A percentile compares a stretch with the other conserved stretches of the same genome.
These are phyloP conservation scores for Anthoceros angustus DNA, from an alignment of 225 moss, liverwort and hornwort species.

Conservation along the genomic window DNA sequence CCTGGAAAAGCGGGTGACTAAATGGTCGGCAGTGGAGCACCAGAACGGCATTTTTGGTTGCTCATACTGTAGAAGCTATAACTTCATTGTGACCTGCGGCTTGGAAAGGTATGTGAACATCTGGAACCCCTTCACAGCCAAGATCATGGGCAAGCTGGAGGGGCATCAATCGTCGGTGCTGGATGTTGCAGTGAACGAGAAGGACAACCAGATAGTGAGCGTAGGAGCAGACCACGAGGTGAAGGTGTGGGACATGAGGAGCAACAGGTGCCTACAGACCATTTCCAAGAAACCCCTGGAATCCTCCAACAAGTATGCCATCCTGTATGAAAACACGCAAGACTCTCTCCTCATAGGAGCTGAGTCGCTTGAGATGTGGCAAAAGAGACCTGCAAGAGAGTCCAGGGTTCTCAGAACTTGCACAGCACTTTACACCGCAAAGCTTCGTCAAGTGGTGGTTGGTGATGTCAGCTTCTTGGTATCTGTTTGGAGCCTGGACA, in stretches of 20 bases:
- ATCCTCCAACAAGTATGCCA: conserved; percentile 38
- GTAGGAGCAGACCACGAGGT: conserved; percentile 60
- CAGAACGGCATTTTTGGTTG: conserved; percentile 49
- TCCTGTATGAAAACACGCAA: conserved; percentile 65
- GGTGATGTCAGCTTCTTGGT: conserved; percentile 80
- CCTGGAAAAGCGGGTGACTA: conserved; percentile 57
- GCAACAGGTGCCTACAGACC: conserved; percentile 77
- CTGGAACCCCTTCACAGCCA: conserved; percentile 95
- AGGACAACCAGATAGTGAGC: conserved; percentile 89
- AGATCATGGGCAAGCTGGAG: conserved; percentile 64
- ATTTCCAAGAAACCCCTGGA: conserved; percentile 40
- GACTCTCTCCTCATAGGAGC: conserved; percentile 70
- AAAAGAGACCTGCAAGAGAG: conserved; percentile 72
- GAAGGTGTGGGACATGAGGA: conserved; percentile 97
- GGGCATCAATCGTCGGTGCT: conserved; percentile 78
- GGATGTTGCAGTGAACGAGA: conserved; percentile 83
- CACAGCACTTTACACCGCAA: conserved; percentile 52
- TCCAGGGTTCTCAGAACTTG: conserved; percentile 71
- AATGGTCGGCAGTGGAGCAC: conserved; percentile 81
- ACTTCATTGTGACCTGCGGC: conserved; percentile 93
- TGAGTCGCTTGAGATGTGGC: conserved; percentile 83
- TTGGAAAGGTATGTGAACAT: conserved; percentile 87
- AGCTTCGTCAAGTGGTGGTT: conserved; percentile 86
- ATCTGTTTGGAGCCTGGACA: conserved; percentile 82
- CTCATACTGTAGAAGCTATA: conserved; percentile 46